Evolutionary conservation across 495 filamentous ascomycete genomes (phyloP).

Genomic region (Podospora fimiseda): DNA sequence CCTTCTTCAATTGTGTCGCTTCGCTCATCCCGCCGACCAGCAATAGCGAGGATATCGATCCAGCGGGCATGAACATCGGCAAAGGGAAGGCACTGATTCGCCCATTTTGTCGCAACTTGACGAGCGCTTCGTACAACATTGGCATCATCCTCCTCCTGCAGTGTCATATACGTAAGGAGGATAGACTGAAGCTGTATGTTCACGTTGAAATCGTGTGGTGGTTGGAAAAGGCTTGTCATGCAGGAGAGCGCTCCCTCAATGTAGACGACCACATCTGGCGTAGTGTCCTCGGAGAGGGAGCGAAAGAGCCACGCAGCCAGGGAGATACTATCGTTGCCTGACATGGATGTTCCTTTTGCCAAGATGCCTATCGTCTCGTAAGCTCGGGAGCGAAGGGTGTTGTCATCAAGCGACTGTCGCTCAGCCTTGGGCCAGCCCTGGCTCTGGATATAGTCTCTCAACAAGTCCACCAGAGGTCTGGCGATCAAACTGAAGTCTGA

Average conservation of each 20-base stretch:
- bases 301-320: slow-evolving; percentile 73
- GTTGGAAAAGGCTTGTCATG: slow-evolving; percentile 50
- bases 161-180: slow-evolving; percentile 60
- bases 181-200: slow-evolving; percentile 38
- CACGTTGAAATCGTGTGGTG: slow-evolving; percentile 29
- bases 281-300: slow-evolving; percentile 74
- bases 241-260: slow-evolving; percentile 84
- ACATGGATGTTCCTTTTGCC: slow-evolving; percentile 47
- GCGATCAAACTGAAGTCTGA: slow-evolving; percentile 54
- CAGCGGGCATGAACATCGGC: slow-evolving; percentile 72
- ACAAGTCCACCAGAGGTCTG: slow-evolving; percentile 59
- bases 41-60: slow-evolving; percentile 78
- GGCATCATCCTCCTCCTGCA: slow-evolving; percentile 49
- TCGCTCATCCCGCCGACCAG: slow-evolving; percentile 54
- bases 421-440: slow-evolving; percentile 75
- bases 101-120: slow-evolving; percentile 80
- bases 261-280: slow-evolving; percentile 68
- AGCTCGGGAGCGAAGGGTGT: slow-evolving; percentile 62
- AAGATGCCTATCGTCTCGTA: slow-evolving; percentile 84
- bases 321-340: slow-evolving; percentile 45
- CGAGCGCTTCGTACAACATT: slow-evolving; percentile 58
- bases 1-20: slow-evolving; percentile 87
- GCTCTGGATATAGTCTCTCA: slow-evolving; percentile 67
- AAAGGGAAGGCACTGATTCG: slow-evolving; percentile 82
- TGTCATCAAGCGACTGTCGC: slow-evolving; percentile 51